These are phyloP conservation scores for Aphanomyces cochlioides DNA, from an alignment of 352 stramenopile genomes.

Conservation along the genomic window DNA sequence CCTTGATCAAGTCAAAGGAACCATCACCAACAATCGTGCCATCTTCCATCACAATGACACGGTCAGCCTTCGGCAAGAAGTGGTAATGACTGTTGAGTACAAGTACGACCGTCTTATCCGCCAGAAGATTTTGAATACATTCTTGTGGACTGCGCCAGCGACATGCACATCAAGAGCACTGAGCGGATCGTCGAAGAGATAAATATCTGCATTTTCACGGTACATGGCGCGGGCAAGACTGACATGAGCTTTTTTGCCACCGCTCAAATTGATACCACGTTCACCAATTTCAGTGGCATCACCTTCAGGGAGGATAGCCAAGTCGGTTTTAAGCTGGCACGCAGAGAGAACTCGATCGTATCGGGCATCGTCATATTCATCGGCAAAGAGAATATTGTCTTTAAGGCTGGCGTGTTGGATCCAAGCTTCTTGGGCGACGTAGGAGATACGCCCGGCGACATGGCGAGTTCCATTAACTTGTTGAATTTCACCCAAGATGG, in stretches of 20 bases:
- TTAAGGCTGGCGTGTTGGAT: constrained; percentile 89
- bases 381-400: constrained; percentile 89
- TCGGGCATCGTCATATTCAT: constrained; percentile 38
- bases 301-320: constrained; percentile 86
- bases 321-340: constrained; percentile 84
- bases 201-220: constrained; percentile 46
- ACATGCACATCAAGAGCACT: constrained; percentile 97
- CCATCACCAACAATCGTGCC: constrained; percentile 77
- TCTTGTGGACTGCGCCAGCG: constrained; percentile 92
- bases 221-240: constrained; percentile 93
- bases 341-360: constrained; percentile 64
- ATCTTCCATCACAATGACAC: constrained; percentile 61
- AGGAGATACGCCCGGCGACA: constrained; percentile 55
- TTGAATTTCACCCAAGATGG: constrained; percentile 93
- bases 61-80: constrained; percentile 55
- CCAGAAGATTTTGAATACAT: constrained; percentile 84
- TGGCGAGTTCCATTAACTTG: constrained; percentile 45
- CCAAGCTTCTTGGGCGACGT: constrained; percentile 89
- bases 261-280: constrained; percentile 96
- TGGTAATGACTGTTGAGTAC: constrained; percentile 94
- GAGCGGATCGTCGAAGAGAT: constrained; percentile 95
- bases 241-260: constrained; percentile 93
- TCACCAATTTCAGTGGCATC: constrained; percentile 97
- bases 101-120: constrained; percentile 87
- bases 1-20: constrained; percentile 56